These are phyloP conservation scores for Eutypella sp. DNA, from an alignment of 2,329 filamentous ascomycete species.

Conservation along the genomic window DNA sequence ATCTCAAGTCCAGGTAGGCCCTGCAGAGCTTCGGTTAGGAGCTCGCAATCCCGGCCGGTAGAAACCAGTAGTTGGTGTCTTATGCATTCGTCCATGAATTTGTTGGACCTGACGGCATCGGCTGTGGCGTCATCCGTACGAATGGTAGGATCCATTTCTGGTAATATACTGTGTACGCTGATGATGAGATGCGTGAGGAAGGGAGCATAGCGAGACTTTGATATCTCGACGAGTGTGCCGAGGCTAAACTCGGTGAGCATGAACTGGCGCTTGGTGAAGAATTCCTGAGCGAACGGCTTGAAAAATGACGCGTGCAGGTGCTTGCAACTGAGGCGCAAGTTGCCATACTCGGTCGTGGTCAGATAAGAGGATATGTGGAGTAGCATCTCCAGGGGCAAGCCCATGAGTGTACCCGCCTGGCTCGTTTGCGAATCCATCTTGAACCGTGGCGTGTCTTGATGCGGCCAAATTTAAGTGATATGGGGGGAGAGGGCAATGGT, in stretches of 20 bases:
- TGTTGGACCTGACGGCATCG: slow-evolving; percentile 18
- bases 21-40: slow-evolving; percentile 53
- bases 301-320: slow-evolving; percentile 49
- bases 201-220: slow-evolving; percentile 35
- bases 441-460: not conserved
- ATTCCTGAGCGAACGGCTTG: slow-evolving; percentile 53
- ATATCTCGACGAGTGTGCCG: slow-evolving; percentile 42
- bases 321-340: slow-evolving; percentile 51
- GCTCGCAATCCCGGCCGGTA: slow-evolving; percentile 43
- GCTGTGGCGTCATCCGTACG: slow-evolving; percentile 16
- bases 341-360: slow-evolving; percentile 49
- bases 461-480: not conserved
- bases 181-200: slow-evolving; percentile 45
- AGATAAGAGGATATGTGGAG: slow-evolving; percentile 49
- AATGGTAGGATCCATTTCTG: slow-evolving; percentile 15
- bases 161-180: slow-evolving; percentile 24
- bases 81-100: slow-evolving; percentile 18
- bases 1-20: slow-evolving; percentile 50
- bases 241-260: slow-evolving; percentile 55
- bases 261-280: slow-evolving; percentile 63
- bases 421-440: slow-evolving; percentile 5
- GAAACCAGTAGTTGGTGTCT: slow-evolving; percentile 28
- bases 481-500: not conserved
- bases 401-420: slow-evolving; percentile 13
- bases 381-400: slow-evolving; percentile 56